A percentile compares a stretch with the other conserved stretches of the same genome.
Conservation (phyloP, 1,284 basidiomycete species). For the Cutaneotrichosporon sp. region DNA sequence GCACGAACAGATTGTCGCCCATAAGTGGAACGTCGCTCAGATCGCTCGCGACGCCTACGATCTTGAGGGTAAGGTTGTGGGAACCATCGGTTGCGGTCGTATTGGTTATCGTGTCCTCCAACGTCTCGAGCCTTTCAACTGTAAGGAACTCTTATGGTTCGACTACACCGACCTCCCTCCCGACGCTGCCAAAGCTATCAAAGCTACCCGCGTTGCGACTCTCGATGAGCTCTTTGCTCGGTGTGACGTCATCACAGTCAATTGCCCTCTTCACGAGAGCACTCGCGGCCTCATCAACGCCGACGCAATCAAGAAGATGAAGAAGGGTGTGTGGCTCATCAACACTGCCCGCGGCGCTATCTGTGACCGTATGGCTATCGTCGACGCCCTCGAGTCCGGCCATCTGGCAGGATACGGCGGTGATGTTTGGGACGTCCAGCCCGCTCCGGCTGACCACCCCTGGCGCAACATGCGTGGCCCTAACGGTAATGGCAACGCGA, state of each 20-base stretch:
- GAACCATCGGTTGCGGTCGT: constrained; percentile 78
- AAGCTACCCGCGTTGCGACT: constrained; percentile 73
- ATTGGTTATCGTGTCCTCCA: constrained; percentile 91
- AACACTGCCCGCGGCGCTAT: constrained; percentile 95
- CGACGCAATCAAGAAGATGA: constrained; percentile 83
- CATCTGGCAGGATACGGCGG: constrained; percentile 70
- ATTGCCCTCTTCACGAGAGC: constrained; percentile 87
- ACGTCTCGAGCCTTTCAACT: constrained; percentile 80
- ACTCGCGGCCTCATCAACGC: constrained; percentile 78
- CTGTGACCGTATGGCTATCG: constrained; percentile 77
- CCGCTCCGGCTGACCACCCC: constrained; percentile 78
- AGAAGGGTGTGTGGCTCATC: constrained; percentile 84
- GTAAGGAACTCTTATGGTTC: constrained; percentile 89
- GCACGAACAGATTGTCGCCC: constrained; percentile 73
- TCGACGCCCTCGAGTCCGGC: constrained; percentile 72
- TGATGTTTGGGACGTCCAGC: constrained; percentile 76
- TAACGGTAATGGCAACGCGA: constrained; percentile 75
- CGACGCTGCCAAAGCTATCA: constrained; percentile 68
- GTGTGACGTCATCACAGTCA: constrained; percentile 56
- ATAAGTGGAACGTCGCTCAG: constrained; percentile 81
- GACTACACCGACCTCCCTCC: constrained; percentile 82
- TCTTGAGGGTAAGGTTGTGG: constrained; percentile 86
- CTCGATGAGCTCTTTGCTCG: constrained; percentile 82
- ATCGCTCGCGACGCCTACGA: constrained; percentile 80
- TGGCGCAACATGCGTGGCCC: constrained; percentile 82